Conservation (phyloP, 306 rosid genomes). For the Luffa aegyptiaca region DNA sequence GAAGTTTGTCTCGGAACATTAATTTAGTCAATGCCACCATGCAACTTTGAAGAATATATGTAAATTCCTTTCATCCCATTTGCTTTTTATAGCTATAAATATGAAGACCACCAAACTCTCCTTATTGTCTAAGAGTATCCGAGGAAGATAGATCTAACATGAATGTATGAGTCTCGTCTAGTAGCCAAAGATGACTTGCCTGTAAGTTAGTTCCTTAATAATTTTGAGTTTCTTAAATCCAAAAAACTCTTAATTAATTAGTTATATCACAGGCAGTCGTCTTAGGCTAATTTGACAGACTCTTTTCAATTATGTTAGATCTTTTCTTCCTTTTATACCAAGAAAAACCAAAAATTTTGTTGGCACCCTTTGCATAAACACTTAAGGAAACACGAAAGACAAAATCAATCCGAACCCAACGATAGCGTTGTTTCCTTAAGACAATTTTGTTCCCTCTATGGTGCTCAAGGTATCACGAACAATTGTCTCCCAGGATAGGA, state of each 20-base stretch:
- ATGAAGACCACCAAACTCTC: not conserved
- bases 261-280: slow-evolving; percentile 8
- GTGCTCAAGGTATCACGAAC: no score
- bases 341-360: not conserved
- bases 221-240: not conserved
- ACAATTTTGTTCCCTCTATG: no score
- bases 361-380: no score
- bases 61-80: not conserved
- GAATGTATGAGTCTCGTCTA: not conserved
- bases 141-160: not conserved
- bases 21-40: not conserved
- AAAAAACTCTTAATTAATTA: not conserved
- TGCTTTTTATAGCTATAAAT: not conserved
- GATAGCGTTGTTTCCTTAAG: no score
- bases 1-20: not conserved
- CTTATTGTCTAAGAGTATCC: no score
- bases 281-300: slow-evolving; percentile 16
- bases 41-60: not conserved
- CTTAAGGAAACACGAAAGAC: no score
- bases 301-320: slow-evolving; percentile 15
- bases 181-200: not conserved
- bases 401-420: no score
- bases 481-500: no score
- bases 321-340: slow-evolving; percentile 6
- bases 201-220: not conserved